Conservation (phyloP, 495 filamentous ascomycete genomes). For the Aspergillus panamensis region DNA sequence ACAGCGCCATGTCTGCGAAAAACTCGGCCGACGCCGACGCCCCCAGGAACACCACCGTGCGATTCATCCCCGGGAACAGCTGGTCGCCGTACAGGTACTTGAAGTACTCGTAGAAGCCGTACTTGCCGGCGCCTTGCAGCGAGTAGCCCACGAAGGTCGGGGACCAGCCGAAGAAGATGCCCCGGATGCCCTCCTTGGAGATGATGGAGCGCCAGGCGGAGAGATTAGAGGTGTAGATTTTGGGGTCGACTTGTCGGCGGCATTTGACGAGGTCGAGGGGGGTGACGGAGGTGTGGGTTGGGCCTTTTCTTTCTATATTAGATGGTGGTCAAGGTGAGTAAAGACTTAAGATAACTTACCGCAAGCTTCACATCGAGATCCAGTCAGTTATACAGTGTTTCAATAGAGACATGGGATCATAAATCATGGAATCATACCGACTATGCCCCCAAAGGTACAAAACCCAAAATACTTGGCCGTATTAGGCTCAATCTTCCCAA, state of each 20-base stretch:
- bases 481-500: conserved; percentile 62
- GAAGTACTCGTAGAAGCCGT: conserved; percentile 74
- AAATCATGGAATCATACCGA: conserved; percentile 42
- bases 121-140: conserved; percentile 73
- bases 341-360: conserved; percentile 35
- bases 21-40: conserved; percentile 66
- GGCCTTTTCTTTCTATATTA: conserved; percentile 24
- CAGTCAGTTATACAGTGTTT: neutral
- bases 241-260: conserved; percentile 68
- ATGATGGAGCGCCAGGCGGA: conserved; percentile 64
- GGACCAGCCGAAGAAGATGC: conserved; percentile 70
- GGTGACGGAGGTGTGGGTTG: conserved; percentile 59
- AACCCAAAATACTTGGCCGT: conserved; percentile 63
- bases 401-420: neutral
- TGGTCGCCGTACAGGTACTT: conserved; percentile 67
- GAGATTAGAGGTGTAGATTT: conserved; percentile 65
- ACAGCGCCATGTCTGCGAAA: conserved; percentile 64
- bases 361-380: conserved; percentile 44
- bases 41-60: conserved; percentile 61
- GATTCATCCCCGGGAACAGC: conserved; percentile 58
- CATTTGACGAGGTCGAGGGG: conserved; percentile 66
- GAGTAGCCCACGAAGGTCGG: conserved; percentile 69
- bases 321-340: neutral
- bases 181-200: conserved; percentile 60
- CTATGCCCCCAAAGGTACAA: conserved; percentile 61